Base-by-base conservation (phyloP, 805 yeast genomes). In the Kodamaea restingae region DNA sequence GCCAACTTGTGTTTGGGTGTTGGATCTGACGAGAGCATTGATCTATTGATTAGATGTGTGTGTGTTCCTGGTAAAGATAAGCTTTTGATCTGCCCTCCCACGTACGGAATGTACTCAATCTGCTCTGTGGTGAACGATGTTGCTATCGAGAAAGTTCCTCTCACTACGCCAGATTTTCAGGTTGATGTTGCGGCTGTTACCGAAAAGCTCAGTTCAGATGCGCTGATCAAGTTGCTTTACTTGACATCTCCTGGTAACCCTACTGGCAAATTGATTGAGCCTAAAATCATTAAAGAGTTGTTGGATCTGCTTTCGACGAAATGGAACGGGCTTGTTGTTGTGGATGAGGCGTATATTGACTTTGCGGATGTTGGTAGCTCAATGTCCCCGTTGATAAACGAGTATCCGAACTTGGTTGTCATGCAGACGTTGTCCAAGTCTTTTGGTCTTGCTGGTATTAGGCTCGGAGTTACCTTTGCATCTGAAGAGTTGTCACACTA, bases 241-340 rank as follows among this genome's bases (percentile, higher is more conserved):
- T 65, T 91, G 45, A 91, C 98, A 11, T 85, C 97, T 1, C 98
- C 98, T 8, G 98, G 98, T 27, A 93, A 93, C 59, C 98, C 98
- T 26, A 91, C 98, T 0, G 96, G 84, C 8, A 74, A 78, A 21
- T 64, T 76, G 34, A 58, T 91, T 32, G 67, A 73, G 14, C 67
- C 72, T 6, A 58, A 56, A 0, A 45, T 40, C 10, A 43, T 67
- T 1, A 42, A 64, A 7, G 45, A 43, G 9, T 65, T 76, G 30
- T 65, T 88, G 28, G 64, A 71, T 36, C 55, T 67, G 39, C 52
- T 85, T 2, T 64, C 70, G 30, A 63, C 60, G 4, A 54, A 63
- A 39, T 81, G 87, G 81, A 79, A 81, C 49, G 95, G 95, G 4
- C 62, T 90, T 18, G 76, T 93, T 6, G 83, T 91, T 12, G 80